Evolutionary conservation across 2,329 filamentous ascomycete genomes (phyloP).

Genomic region (Xylaria multiplex): DNA sequence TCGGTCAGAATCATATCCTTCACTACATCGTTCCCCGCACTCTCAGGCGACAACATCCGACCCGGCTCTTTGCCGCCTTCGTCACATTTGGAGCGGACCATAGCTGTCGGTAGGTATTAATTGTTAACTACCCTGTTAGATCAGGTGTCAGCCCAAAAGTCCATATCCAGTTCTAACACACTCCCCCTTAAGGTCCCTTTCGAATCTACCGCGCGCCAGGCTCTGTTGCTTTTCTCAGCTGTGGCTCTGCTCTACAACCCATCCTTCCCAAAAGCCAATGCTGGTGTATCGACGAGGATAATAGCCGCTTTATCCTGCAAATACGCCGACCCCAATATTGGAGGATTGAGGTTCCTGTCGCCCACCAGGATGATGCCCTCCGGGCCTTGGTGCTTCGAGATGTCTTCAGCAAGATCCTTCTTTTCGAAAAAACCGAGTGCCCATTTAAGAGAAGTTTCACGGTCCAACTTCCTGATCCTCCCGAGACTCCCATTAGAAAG

Average conservation of each 20-base stretch:
- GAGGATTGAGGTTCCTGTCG: slow-evolving; percentile 83
- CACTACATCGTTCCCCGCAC: slow-evolving; percentile 47
- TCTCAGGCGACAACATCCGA: slow-evolving; percentile 47
- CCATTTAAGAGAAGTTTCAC: slow-evolving; percentile 83
- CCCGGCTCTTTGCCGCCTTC: slow-evolving; percentile 46
- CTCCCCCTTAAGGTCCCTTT: slow-evolving; percentile 67
- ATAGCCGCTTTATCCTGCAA: slow-evolving; percentile 84
- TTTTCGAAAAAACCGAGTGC: slow-evolving; percentile 88
- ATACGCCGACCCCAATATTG: slow-evolving; percentile 87
- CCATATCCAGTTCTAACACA: slow-evolving; percentile 14
- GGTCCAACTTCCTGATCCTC: slow-evolving; percentile 76
- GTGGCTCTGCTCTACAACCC: slow-evolving; percentile 82
- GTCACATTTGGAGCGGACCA: slow-evolving; percentile 60
- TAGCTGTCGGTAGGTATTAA: slow-evolving; percentile 73
- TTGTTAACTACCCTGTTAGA: not conserved
- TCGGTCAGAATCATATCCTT: slow-evolving; percentile 74
- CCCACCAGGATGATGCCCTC: slow-evolving; percentile 69
- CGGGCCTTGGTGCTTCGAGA: slow-evolving; percentile 74
- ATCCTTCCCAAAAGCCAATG: slow-evolving; percentile 91
- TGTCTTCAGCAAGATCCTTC: slow-evolving; percentile 76
- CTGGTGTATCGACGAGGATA: slow-evolving; percentile 88
- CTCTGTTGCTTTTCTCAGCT: slow-evolving; percentile 88
- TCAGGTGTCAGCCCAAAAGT: not conserved
- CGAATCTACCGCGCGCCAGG: slow-evolving; percentile 87
- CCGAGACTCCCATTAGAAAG: slow-evolving; percentile 71